Conservation (phyloP, 2,329 filamentous ascomycete genomes). For the Madurella mycetomatis region DNA sequence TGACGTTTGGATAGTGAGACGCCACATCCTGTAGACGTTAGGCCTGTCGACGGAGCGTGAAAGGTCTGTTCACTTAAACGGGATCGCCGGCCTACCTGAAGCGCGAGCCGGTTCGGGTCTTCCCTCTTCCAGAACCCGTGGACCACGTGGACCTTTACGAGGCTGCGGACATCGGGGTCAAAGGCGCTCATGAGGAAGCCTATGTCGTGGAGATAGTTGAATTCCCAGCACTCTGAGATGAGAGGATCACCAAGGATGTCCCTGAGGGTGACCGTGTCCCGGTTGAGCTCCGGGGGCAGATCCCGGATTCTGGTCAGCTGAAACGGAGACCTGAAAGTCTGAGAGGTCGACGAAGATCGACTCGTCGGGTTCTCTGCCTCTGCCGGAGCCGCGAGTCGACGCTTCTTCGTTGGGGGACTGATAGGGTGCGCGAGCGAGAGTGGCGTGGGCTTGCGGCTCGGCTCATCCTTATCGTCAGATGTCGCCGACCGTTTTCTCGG, state of each 20-base stretch:
- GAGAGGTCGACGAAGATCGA: neutral
- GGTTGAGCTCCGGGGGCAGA: slow-evolving; percentile 55
- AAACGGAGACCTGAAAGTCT: slow-evolving; percentile 57
- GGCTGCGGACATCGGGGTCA: slow-evolving; percentile 45
- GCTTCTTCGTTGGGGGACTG: slow-evolving; percentile 36
- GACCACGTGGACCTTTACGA: slow-evolving; percentile 51
- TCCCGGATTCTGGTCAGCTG: slow-evolving; percentile 66
- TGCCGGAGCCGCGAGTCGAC: slow-evolving; percentile 1
- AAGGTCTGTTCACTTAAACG: neutral
- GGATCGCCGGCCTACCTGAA: slow-evolving; percentile 47
- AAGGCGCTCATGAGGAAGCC: slow-evolving; percentile 52
- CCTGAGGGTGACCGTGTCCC: slow-evolving; percentile 58
- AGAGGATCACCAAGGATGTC: slow-evolving; percentile 71
- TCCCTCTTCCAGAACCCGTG: slow-evolving; percentile 66
- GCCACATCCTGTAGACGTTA: slow-evolving; percentile 52
- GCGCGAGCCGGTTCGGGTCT: slow-evolving; percentile 50
- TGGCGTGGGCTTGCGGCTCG: slow-evolving; percentile 17
- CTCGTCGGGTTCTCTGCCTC: neutral
- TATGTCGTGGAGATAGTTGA: slow-evolving; percentile 63
- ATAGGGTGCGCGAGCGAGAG: slow-evolving; percentile 37
- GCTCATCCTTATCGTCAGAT: slow-evolving; percentile 2
- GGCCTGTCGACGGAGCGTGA: neutral
- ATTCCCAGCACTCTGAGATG: slow-evolving; percentile 67
- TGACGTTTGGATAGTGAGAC: slow-evolving; percentile 59
- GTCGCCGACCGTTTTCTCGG: neutral